Percentiles rank a stretch among this genome's conserved stretches.
Conservation (phyloP, 257 asterid genomes). For the Primulina tabacum region DNA sequence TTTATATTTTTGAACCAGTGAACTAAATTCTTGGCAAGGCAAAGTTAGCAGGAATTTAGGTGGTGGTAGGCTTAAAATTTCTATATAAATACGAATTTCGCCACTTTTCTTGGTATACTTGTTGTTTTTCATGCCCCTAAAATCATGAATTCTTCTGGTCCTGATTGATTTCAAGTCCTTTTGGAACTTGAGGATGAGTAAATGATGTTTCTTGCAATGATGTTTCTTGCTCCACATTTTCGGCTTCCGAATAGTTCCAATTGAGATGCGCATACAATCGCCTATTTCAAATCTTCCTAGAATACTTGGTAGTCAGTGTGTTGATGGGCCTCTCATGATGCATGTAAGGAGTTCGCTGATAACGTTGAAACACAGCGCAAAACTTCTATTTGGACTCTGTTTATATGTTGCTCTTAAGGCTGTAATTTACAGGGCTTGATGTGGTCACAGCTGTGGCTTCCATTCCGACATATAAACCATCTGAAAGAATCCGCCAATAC, state of each 20-base stretch:
- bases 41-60: too few species aligned
- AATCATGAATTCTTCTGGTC: background rate
- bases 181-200: too few species aligned
- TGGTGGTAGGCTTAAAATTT: background rate
- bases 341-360: background rate
- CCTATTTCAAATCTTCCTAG: background rate
- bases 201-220: too few species aligned
- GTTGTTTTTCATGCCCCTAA: background rate
- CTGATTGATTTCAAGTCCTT: too few species aligned
- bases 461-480: conserved; percentile 74
- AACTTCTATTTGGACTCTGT: background rate
- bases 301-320: background rate
- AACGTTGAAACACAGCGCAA: background rate
- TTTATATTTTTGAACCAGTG: background rate
- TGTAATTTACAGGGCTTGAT: conserved; percentile 54
- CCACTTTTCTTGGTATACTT: background rate
- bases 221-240: too few species aligned
- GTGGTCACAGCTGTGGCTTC: conserved; percentile 70
- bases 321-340: background rate
- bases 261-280: background rate
- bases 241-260: too few species aligned
- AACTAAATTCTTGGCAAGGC: too few species aligned
- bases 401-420: background rate
- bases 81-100: background rate
- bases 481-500: conserved; percentile 64